Evolutionary conservation across 2,329 filamentous ascomycete species (phyloP).

Genomic region (Fusarium sp.): DNA sequence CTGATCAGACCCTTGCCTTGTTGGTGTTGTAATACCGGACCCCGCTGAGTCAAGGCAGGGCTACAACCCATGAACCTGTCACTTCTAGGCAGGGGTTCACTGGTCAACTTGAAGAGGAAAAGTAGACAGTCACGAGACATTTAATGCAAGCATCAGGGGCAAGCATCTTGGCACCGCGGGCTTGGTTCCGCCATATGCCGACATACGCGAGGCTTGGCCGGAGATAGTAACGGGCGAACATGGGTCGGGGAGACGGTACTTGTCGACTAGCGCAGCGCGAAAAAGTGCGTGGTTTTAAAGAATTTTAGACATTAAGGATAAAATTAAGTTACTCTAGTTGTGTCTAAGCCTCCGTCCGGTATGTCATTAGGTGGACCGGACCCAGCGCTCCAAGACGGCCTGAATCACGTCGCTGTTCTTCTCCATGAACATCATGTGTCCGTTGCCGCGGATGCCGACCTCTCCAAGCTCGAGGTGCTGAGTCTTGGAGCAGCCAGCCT

Average conservation of each 20-base stretch:
- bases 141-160: background rate
- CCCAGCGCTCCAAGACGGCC: constrained; percentile 25
- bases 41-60: background rate
- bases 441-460: constrained; percentile 36
- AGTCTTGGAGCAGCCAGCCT: constrained; percentile 36
- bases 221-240: background rate
- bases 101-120: background rate
- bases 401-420: constrained; percentile 40
- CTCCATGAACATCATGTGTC: constrained; percentile 44
- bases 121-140: background rate
- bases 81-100: background rate
- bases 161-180: background rate
- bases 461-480: constrained; percentile 36
- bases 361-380: constrained; percentile 2
- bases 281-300: background rate
- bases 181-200: background rate
- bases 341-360: background rate
- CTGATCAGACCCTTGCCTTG: background rate
- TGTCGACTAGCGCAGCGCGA: background rate
- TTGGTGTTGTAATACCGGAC: background rate
- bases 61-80: background rate
- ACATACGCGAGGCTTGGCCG: background rate
- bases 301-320: background rate
- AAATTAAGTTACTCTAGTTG: background rate
- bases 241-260: background rate